Evolutionary conservation across 257 asterid species (phyloP).

Genomic region (Solanum rostratum): DNA sequence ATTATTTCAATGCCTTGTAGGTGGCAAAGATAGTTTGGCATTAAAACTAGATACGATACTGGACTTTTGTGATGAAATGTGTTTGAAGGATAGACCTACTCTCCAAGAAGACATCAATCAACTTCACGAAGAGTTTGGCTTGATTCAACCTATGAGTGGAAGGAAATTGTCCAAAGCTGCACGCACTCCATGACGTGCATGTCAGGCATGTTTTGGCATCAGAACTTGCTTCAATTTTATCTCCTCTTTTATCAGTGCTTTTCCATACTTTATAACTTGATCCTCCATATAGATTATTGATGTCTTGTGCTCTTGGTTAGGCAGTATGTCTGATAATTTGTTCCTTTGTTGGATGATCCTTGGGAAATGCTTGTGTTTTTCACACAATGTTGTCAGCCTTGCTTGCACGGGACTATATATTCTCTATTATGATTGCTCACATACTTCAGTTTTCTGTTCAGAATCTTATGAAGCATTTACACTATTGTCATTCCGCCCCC

Average conservation of each 20-base stretch:
- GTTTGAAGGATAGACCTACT: background rate
- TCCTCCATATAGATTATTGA: background rate
- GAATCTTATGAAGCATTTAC: background rate
- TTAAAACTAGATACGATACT: background rate
- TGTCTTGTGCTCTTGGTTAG: background rate
- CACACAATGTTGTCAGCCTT: background rate
- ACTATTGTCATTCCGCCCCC: background rate
- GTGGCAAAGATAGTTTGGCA: background rate
- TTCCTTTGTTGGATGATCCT: background rate
- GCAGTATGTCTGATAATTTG: background rate
- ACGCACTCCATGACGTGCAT: background rate
- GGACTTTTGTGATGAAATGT: background rate
- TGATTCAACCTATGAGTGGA: background rate
- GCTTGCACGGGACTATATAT: background rate
- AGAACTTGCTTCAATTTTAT: background rate
- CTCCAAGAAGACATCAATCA: background rate
- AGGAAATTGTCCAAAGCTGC: background rate
- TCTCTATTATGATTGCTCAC: background rate
- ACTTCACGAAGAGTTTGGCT: background rate
- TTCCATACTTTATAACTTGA: background rate
- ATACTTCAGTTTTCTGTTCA: background rate
- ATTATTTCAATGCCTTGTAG: background rate
- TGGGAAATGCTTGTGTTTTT: background rate
- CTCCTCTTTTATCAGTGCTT: background rate
- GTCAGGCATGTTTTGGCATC: slow-evolving; percentile 1